Percentiles rank a stretch among this genome's conserved stretches.
These are phyloP conservation scores for Triticum turgidum DNA, from an alignment of 176 grass and related monocot genomes.

Conservation along the genomic window DNA sequence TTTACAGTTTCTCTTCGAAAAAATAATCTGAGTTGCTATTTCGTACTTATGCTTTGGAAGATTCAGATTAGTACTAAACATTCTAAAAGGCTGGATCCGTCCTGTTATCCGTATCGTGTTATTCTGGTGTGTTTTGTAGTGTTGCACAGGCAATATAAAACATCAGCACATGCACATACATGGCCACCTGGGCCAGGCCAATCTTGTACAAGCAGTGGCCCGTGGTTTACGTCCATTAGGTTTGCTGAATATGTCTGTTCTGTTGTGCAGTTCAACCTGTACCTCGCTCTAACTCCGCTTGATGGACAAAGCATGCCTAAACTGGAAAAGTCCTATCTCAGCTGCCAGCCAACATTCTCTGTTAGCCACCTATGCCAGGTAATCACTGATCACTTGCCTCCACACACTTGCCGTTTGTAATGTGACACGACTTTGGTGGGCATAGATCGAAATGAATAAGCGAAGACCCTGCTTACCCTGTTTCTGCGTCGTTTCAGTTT, in stretches of 20 bases:
- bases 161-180: neutral
- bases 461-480: neutral
- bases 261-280: conserved; percentile 59
- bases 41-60: neutral
- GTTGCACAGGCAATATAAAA: conserved; percentile 2
- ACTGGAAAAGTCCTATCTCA: conserved; percentile 55
- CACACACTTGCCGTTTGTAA: neutral
- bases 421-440: neutral
- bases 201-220: neutral
- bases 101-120: neutral
- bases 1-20: neutral
- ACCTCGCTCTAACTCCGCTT: conserved; percentile 56
- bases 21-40: neutral
- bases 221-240: neutral
- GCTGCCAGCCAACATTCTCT: conserved; percentile 51
- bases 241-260: conserved; percentile 20
- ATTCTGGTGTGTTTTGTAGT: conserved; percentile 3
- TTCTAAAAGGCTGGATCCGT: neutral
- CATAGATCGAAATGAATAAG: neutral
- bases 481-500: conserved; percentile 34
- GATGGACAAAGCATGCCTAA: conserved; percentile 54
- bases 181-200: neutral
- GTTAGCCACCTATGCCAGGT: conserved; percentile 68
- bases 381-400: conserved; percentile 23
- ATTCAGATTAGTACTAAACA: neutral